Evolutionary conservation across 257 asterid species (phyloP), one percentile per base, ranked within the genome.

Genomic region (Capsicum chinense): DNA sequence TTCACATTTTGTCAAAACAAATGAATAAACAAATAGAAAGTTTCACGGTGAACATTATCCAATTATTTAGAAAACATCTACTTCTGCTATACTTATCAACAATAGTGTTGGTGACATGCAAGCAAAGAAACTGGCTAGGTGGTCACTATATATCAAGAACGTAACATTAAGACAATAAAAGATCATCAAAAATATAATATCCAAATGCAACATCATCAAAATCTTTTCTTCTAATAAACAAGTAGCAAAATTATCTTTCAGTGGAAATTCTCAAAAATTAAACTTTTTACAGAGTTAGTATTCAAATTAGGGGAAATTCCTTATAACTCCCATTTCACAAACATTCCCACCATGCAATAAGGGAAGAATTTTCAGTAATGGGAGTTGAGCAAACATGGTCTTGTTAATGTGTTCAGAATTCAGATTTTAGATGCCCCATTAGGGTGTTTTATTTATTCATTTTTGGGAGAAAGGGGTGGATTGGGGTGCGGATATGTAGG

Each of bases 341-440:
- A 10, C 54, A 71, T 44, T 5, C 39, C 79, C 60, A 50, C 21
- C 60, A 74, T 74, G 60, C 81, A 50, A 74, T n/a, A 73, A 73
- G 80, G 42, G 59, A 12, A 74, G 19, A 74, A 74, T 12, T 50
- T 50, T 21, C 60, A 74, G 21, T 0, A 50, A 21, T 13, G 81
- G 44, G 13, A 74, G 58, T 71, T n/a, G 80, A 71, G 60, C 19
- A 74, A 21, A 48, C 44, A 50, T 74, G 80, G 80, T 50, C 37
- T 50, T 50, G 60, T 21, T 50, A 74, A 74, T 21, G 44, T 74
- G 12, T 74, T 21, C 80, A 74, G 44, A 74, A 26, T 74, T 21
- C 79, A 42, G 62, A 74, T 21, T 50, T 74, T 19, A 74, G 44
- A 74, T n/a, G 17, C 19, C 13, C 19, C 11, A 3, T 60, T 50